Evolutionary conservation across 1,284 basidiomycete genomes (phyloP), one percentile per base, ranked within the genome.

Genomic region (Moesziomyces sp.): DNA sequence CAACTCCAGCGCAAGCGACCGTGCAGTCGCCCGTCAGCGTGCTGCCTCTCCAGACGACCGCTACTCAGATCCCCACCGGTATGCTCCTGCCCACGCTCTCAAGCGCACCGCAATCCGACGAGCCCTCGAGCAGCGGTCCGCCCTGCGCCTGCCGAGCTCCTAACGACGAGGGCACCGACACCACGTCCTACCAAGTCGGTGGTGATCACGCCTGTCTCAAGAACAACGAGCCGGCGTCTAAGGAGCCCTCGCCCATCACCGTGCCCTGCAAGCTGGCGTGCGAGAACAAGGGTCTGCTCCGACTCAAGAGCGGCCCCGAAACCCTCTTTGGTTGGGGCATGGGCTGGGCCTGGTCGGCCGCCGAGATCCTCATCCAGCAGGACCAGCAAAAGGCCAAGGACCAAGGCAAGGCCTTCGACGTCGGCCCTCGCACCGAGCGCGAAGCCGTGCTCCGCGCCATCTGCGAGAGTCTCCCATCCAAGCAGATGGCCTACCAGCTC

Each of bases 251-350:
- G 46, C 66, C 66, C 9, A 60, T 75, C 63, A 54, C 55, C 5
- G 52, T 62, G 16, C 53, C 65, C 3, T 72, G 74, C 46, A 55
- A 55, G 48, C 56, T 67, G 4, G 65, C 76, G 0, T 76, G 69
- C 42, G 35, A 56, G 42, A 67, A 71, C 62, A 52, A 60, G 21
- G 60, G 69, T 38, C 62, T 83, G 16, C 46, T 83, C 24, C 63
- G 67, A 13, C 67, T 78, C 54, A 77, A 72, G 52, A 68, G 57
- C 45, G 76, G 75, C 14, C 76, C 80, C 14, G 81, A 83, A 45
- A 78, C 79, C 13, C 67, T 75, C 34, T 71, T 83, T 3, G 81
- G 81, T 19, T 83, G 75, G 73, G 81, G 81, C n/a, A 66, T 83
- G 45, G 81, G 81, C 8, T 83, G 80, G 80, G 80, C 81, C 3